Evolutionary conservation across 2,329 filamentous ascomycete species (phyloP).

Genomic region (Monosporascus cannonballus): DNA sequence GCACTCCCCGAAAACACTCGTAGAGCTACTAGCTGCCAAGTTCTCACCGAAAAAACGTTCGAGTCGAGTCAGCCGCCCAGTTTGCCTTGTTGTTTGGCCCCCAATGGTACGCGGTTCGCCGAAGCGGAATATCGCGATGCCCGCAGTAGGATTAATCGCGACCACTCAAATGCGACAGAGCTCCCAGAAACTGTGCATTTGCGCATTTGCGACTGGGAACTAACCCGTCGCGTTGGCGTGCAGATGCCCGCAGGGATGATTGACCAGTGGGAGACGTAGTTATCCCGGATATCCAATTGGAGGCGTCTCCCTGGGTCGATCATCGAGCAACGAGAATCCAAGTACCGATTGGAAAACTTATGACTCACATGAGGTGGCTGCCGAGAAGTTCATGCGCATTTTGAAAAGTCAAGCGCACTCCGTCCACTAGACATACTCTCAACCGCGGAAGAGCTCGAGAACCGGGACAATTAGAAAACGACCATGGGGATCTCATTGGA

Average conservation of each 20-base stretch:
- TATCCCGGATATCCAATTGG: not conserved
- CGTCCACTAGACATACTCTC: no score
- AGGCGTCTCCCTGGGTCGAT: not conserved
- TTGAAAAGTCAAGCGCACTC: no score
- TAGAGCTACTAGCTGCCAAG: constrained; percentile 11
- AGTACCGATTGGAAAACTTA: not conserved
- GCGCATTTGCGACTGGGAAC: not conserved
- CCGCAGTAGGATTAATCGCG: not conserved
- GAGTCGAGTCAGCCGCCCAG: constrained; percentile 1
- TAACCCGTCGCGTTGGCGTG: not conserved
- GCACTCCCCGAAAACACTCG: constrained; percentile 9
- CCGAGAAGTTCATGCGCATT: not conserved
- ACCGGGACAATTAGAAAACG: no score
- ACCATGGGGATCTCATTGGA: no score
- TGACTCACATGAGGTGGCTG: not conserved
- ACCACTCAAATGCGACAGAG: not conserved
- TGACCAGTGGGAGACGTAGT: not conserved
- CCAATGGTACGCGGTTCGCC: constrained; percentile 10
- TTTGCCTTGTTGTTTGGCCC: constrained; percentile 8
- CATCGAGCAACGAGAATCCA: not conserved
- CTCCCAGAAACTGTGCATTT: not conserved
- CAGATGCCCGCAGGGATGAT: not conserved
- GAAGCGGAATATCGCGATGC: not conserved
- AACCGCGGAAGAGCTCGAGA: no score
- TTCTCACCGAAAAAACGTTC: constrained; percentile 22